phyloP scores from a whole-genome alignment of 2,329 filamentous ascomycete genomes.

The Colletotrichum higginsianum region DNA sequence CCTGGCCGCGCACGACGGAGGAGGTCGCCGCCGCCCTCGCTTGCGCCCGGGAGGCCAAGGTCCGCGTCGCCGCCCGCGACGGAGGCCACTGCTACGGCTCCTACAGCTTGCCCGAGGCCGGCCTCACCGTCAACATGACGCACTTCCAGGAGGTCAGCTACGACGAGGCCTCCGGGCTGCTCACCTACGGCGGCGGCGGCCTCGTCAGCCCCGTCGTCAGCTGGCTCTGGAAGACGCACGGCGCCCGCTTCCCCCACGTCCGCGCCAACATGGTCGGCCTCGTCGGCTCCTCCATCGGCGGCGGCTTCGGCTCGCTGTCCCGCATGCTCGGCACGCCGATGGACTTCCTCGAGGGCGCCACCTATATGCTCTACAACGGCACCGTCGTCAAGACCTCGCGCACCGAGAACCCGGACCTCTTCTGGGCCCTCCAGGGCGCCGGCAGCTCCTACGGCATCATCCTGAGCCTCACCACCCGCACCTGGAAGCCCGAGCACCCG shows the following conservation, averaged over 20 bases:
- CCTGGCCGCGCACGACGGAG: slow-evolving; percentile 35
- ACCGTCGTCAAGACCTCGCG: slow-evolving; percentile 38
- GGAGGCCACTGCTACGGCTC: slow-evolving; percentile 40
- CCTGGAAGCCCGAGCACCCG: slow-evolving; percentile 30
- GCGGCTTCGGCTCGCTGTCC: slow-evolving; percentile 41
- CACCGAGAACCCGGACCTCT: slow-evolving; percentile 41
- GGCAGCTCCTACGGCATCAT: slow-evolving; percentile 42
- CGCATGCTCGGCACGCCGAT: slow-evolving; percentile 41
- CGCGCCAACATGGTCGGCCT: slow-evolving; percentile 41
- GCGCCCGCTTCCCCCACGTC: slow-evolving; percentile 42
- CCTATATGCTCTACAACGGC: slow-evolving; percentile 44
- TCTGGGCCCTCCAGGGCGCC: slow-evolving; percentile 43
- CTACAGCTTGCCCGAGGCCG: slow-evolving; percentile 34
- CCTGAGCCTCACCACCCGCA: slow-evolving; percentile 37
- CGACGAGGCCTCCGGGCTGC: slow-evolving; percentile 27
- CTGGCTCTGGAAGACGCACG: slow-evolving; percentile 40
- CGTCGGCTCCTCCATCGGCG: slow-evolving; percentile 38
- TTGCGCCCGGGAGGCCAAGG: slow-evolving; percentile 39
- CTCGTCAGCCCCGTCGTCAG: slow-evolving; percentile 41
- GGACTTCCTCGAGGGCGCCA: slow-evolving; percentile 38
- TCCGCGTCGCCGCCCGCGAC: slow-evolving; percentile 39
- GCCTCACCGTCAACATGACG: slow-evolving; percentile 40
- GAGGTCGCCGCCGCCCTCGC: slow-evolving; percentile 39
- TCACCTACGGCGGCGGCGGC: slow-evolving; percentile 39
- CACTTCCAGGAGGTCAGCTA: slow-evolving; percentile 39